Percentiles rank a stretch among this genome's conserved stretches.
Evolutionary conservation across 2,329 filamentous ascomycete species (phyloP).

Genomic region (Trichoderma brevicompactum): DNA sequence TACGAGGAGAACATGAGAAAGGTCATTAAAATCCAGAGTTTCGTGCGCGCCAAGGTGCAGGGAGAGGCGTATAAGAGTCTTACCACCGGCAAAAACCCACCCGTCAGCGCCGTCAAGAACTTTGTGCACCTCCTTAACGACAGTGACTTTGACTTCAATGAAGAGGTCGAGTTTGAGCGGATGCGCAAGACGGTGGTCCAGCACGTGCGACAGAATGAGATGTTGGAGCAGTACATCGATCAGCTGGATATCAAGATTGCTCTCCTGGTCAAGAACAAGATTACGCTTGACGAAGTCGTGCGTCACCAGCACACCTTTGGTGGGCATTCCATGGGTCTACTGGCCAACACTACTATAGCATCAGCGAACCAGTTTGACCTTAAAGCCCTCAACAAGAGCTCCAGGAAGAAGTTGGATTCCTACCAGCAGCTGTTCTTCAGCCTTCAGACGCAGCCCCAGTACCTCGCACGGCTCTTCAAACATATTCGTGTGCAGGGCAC

Average conservation of each 20-base stretch:
- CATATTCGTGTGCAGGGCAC: conserved; percentile 81
- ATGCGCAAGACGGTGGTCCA: conserved; percentile 95
- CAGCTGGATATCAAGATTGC: conserved; percentile 99
- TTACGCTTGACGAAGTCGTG: conserved; percentile 95
- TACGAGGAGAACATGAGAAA: conserved; percentile 98
- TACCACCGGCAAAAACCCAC: conserved; percentile 94
- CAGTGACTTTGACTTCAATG: conserved; percentile 98
- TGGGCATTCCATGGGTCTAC: conserved; percentile 79
- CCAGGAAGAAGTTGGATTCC: conserved; percentile 89
- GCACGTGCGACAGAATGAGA: conserved; percentile 94
- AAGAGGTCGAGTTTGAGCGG: conserved; percentile 95
- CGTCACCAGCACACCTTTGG: conserved; percentile 97
- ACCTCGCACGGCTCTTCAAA: conserved; percentile 86
- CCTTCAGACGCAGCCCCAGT: conserved; percentile 94
- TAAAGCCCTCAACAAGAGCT: conserved; percentile 96
- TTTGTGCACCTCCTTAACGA: conserved; percentile 98
- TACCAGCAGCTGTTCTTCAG: conserved; percentile 99
- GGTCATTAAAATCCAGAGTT: conserved; percentile 98
- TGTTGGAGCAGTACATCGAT: conserved; percentile 96
- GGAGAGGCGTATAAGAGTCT: conserved; percentile 98
- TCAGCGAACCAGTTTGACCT: conserved; percentile 94
- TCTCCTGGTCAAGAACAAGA: conserved; percentile 98
- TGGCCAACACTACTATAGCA: conserved; percentile 86
- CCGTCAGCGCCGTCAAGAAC: conserved; percentile 94
- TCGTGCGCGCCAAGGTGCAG: conserved; percentile 91